These are phyloP conservation scores for Bryum argenteum DNA, from an alignment of 225 moss, liverwort and hornwort genomes.

Conservation along the genomic window DNA sequence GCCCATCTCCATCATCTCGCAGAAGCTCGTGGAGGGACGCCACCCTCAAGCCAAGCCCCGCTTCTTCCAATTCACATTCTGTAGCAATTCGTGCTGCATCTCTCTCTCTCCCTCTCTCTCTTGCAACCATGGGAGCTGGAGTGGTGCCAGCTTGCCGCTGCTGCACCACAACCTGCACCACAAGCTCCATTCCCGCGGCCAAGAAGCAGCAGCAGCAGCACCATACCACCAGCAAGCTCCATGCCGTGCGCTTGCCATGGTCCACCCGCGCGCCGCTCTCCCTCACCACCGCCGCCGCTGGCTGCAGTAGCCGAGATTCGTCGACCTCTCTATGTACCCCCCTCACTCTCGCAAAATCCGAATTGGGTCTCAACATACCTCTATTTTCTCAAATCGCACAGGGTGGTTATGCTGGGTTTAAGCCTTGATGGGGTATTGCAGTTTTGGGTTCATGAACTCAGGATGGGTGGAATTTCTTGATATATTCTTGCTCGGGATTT, in stretches of 20 bases:
- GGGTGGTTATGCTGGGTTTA: too few species aligned
- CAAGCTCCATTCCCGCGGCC: slow-evolving; percentile 24
- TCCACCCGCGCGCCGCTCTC: slow-evolving; percentile 42
- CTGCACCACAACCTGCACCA: slow-evolving; percentile 49
- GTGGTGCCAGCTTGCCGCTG: slow-evolving; percentile 61
- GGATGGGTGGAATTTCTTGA: neutral
- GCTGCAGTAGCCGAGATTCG: slow-evolving; percentile 38
- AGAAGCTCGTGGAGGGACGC: neutral
- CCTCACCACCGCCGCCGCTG: slow-evolving; percentile 27
- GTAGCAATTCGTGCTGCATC: too few species aligned
- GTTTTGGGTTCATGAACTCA: neutral
- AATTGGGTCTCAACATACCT: too few species aligned
- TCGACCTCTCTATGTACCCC: slow-evolving; percentile 30
- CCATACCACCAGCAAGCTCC: neutral
- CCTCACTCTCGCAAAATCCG: neutral
- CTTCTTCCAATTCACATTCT: too few species aligned
- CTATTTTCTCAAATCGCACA: too few species aligned
- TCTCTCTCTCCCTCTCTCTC: too few species aligned
- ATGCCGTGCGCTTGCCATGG: slow-evolving; percentile 42
- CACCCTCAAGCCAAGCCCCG: neutral
- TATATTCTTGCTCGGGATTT: neutral
- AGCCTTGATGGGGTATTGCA: too few species aligned
- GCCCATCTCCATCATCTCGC: neutral
- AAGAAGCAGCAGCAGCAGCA: slow-evolving; percentile 5
- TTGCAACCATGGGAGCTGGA: slow-evolving; percentile 40